A percentile compares a stretch with the other conserved stretches of the same genome.
Conservation (phyloP, 1,284 basidiomycete genomes). For the Boletus calvinii region DNA sequence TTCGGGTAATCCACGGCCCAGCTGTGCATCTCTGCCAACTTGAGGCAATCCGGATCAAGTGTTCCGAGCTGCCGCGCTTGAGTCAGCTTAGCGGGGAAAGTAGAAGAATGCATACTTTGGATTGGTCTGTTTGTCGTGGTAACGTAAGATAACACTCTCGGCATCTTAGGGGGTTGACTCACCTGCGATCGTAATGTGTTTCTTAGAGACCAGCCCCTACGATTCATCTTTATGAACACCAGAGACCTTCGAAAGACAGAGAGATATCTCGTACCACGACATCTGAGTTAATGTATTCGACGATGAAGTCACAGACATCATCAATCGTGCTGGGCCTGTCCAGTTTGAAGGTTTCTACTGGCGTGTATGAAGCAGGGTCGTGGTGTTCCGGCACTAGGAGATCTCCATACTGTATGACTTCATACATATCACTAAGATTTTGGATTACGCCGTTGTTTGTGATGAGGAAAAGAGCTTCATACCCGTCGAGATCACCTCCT, state of each 20-base stretch:
- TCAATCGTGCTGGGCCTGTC: slow-evolving; percentile 61
- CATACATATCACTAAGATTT: slow-evolving; percentile 50
- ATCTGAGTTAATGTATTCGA: slow-evolving; percentile 82
- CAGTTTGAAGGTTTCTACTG: slow-evolving; percentile 42
- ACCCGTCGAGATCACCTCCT: slow-evolving; percentile 13
- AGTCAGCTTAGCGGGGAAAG: neutral
- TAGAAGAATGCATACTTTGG: slow-evolving; percentile 42
- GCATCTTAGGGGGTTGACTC: slow-evolving; percentile 1
- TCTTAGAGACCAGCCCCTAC: slow-evolving; percentile 65
- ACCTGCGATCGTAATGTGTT: slow-evolving; percentile 73
- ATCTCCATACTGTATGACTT: slow-evolving; percentile 49
- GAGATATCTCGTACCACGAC: slow-evolving; percentile 48
- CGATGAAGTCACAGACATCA: slow-evolving; percentile 79
- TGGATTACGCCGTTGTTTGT: slow-evolving; percentile 5
- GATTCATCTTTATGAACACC: slow-evolving; percentile 7
- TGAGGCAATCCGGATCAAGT: slow-evolving; percentile 59
- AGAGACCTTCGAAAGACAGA: neutral
- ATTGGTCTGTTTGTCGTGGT: slow-evolving; percentile 53
- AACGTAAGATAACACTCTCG: neutral
- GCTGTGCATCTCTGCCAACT: slow-evolving; percentile 64
- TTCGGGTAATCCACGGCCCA: slow-evolving; percentile 74
- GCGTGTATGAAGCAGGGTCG: slow-evolving; percentile 54
- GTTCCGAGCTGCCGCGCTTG: slow-evolving; percentile 53
- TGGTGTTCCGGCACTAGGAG: slow-evolving; percentile 51
- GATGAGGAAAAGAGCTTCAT: slow-evolving; percentile 12